phyloP scores from a whole-genome alignment of 192 early-diverging fungal genomes.

The Linnemannia elongata region DNA sequence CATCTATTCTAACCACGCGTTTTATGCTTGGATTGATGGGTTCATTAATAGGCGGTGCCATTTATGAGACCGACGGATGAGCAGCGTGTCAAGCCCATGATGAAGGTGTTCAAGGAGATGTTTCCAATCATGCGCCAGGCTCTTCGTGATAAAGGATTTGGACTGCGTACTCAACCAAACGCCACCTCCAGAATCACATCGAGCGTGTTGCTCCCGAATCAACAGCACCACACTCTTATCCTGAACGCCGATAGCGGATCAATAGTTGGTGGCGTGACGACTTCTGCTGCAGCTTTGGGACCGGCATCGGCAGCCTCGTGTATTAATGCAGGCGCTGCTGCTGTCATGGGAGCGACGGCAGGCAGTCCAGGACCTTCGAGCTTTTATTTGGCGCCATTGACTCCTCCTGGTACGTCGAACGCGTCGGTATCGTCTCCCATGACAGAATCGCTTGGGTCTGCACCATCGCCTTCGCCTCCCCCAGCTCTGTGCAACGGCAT shows the following conservation, averaged over 20 bases:
- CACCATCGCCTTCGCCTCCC: slow-evolving; percentile 46
- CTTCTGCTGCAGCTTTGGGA: slow-evolving; percentile 11
- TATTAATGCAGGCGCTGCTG: slow-evolving; percentile 29
- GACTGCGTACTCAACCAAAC: slow-evolving; percentile 41
- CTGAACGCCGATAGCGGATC: slow-evolving; percentile 10
- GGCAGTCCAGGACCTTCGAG: slow-evolving; percentile 18
- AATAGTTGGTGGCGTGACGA: slow-evolving; percentile 5
- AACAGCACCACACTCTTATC: slow-evolving; percentile 11
- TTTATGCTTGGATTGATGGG: background rate
- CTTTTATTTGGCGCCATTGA: slow-evolving; percentile 47
- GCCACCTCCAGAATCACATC: slow-evolving; percentile 45
- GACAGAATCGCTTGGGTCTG: slow-evolving; percentile 49
- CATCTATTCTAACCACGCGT: background rate
- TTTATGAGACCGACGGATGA: slow-evolving; percentile 38
- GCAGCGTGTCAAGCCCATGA: slow-evolving; percentile 47
- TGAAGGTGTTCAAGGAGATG: slow-evolving; percentile 55
- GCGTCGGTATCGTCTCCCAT: slow-evolving; percentile 28
- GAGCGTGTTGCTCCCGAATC: slow-evolving; percentile 35
- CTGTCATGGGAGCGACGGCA: slow-evolving; percentile 15
- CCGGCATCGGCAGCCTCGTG: slow-evolving; percentile 29
- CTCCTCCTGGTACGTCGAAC: slow-evolving; percentile 48
- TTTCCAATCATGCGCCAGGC: slow-evolving; percentile 50
- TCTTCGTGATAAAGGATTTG: slow-evolving; percentile 54
- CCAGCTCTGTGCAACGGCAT: background rate
- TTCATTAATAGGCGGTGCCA: slow-evolving; percentile 28